phyloP scores from a whole-genome alignment of 257 asterid species.

The Forsythia viridissima region DNA sequence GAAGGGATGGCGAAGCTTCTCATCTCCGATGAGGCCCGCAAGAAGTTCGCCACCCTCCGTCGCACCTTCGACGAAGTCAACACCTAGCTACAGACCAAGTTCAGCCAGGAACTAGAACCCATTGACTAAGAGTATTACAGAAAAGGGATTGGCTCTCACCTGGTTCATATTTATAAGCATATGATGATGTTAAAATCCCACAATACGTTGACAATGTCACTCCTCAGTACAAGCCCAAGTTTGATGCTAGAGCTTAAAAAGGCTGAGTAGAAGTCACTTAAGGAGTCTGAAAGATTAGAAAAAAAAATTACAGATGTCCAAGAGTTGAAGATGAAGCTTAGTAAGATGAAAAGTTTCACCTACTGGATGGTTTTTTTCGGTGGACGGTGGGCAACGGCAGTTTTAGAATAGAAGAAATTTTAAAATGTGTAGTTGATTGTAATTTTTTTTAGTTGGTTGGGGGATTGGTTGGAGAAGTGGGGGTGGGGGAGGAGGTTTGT shows the following conservation, averaged over 20 bases:
- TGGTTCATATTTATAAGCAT: constrained; percentile 50
- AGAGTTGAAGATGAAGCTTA: constrained; percentile 64
- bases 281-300: constrained; percentile 84
- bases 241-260: constrained; percentile 88
- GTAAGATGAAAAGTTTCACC: too few species aligned
- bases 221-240: constrained; percentile 81
- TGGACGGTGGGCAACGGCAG: too few species aligned
- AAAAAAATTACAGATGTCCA: constrained; percentile 86
- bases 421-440: too few species aligned
- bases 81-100: constrained; percentile 83
- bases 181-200: constrained; percentile 65
- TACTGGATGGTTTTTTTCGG: too few species aligned
- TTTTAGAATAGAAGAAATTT: too few species aligned
- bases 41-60: constrained; percentile 83
- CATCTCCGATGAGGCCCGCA: constrained; percentile 90
- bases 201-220: constrained; percentile 82
- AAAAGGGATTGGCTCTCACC: constrained; percentile 49
- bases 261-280: constrained; percentile 69
- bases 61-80: constrained; percentile 92
- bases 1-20: constrained; percentile 91
- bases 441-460: too few species aligned
- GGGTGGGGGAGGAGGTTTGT: too few species aligned
- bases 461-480: too few species aligned
- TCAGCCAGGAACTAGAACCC: constrained; percentile 75
- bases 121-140: constrained; percentile 53